Evolutionary conservation across 1,284 basidiomycete species (phyloP), one percentile per base, ranked within the genome.

Genomic region (Sporisorium sorghi): DNA sequence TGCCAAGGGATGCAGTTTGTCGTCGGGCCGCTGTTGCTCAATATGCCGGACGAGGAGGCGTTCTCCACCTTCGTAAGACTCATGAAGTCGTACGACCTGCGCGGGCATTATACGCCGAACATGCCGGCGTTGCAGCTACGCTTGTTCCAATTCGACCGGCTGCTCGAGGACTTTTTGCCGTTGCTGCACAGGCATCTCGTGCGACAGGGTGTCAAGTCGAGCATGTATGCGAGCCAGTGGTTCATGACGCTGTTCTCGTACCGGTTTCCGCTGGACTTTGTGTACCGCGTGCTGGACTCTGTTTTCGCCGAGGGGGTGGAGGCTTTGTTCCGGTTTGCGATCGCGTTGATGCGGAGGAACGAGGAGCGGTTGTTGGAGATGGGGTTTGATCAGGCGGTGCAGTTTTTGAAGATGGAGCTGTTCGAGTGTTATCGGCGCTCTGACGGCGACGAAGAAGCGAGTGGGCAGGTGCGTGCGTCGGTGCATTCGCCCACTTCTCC

Each of bases 61-160:
- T 99, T 99, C 84, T 94, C 91, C 76, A 89, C 98, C 5, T 88
- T 99, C 17, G 94, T 97, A n/a, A 88, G 96, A 58, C 86, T 99
- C n/a, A 99, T 99, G 96, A 89, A 97, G 75, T 92, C 93, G 5
- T 99, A 99, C 84, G 95, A 96, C 83, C 87, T 99, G 3, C 90
- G 96, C 50, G 94, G 94, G 0, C 96, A 98, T 85, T 99, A 94
- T 86, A 88, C 97, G 15, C 95, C 96, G 7, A 95, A 99, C 79
- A 99, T 99, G 96, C 96, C 96, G 0, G 94, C 94, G 64, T 85
- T 99, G 5, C 97, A 98, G 84, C 87, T 96, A 44, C 91, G 96
- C 17, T 87, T 99, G 61, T 90, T 88, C 78, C 86, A 93, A 89
- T 98, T 98, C 85, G 97, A 99, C 84, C 91, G 96, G 19, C 86